A percentile compares a stretch with the other conserved stretches of the same genome.
phyloP scores from a whole-genome alignment of 306 rosid genomes.

The Medicago ruthenica region DNA sequence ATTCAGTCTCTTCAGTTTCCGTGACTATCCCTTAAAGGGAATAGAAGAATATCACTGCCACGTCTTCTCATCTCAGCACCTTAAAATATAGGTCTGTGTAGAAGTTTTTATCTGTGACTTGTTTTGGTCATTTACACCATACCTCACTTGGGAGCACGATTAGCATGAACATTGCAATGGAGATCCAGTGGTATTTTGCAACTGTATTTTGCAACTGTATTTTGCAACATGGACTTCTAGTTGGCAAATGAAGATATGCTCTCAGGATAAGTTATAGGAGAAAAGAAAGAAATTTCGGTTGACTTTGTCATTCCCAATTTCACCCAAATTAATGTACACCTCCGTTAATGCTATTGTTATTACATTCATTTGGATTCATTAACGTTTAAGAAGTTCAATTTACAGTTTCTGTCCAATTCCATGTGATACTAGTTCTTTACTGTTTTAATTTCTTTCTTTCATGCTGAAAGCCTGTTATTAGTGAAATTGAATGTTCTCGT shows the following conservation, averaged over 20 bases:
- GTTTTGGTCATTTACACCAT: conserved; percentile 34
- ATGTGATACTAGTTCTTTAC: background rate
- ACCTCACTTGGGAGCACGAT: conserved; percentile 17
- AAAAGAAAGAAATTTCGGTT: conserved; percentile 20
- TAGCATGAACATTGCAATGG: too few species aligned
- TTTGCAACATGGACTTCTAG: background rate
- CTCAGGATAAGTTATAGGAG: conserved; percentile 18
- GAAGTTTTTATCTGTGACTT: conserved; percentile 36
- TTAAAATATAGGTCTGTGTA: conserved; percentile 31
- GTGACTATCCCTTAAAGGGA: conserved; percentile 41
- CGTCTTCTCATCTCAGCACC: conserved; percentile 22
- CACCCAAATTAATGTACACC: conserved; percentile 23
- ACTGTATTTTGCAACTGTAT: background rate
- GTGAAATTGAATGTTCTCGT: background rate
- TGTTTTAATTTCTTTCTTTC: background rate
- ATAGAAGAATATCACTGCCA: conserved; percentile 24
- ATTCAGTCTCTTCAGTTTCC: conserved; percentile 48
- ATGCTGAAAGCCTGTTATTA: background rate
- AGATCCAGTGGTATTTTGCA: too few species aligned
- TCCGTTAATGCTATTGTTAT: conserved; percentile 3
- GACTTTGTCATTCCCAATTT: background rate
- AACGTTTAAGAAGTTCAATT: conserved; percentile 1
- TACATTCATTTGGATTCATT: conserved; percentile 8
- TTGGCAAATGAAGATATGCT: conserved; percentile 15
- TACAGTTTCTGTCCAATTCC: background rate